A percentile compares a stretch with the other conserved stretches of the same genome.
Evolutionary conservation across 2,329 filamentous ascomycete species (phyloP).

Genomic region (Pseudohalonectria lignicola): DNA sequence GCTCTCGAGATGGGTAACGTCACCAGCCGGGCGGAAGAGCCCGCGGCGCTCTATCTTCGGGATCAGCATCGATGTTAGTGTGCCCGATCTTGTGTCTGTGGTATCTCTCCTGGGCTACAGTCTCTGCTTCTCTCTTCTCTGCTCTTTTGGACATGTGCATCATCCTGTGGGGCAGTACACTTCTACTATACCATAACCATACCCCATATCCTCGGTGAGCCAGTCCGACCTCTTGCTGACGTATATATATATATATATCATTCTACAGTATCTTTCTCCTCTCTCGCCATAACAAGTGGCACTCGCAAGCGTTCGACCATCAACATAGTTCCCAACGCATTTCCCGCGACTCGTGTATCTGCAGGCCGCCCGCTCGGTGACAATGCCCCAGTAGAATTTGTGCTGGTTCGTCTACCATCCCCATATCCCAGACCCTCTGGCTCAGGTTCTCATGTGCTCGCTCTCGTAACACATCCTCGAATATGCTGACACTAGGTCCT

Average conservation of each 20-base stretch:
- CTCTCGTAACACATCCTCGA: not conserved
- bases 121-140: slow-evolving; percentile 3
- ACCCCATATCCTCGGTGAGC: too few species aligned
- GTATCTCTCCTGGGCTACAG: too few species aligned
- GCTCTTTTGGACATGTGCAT: too few species aligned
- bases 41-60: slow-evolving; percentile 67
- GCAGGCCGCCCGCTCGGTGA: slow-evolving; percentile 66
- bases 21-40: slow-evolving; percentile 80
- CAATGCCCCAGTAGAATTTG: slow-evolving; percentile 70
- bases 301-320: slow-evolving; percentile 67
- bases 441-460: not conserved
- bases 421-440: slow-evolving; percentile 6
- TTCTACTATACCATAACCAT: too few species aligned
- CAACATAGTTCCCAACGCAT: slow-evolving; percentile 74
- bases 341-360: slow-evolving; percentile 68
- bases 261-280: slow-evolving; percentile 90
- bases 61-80: slow-evolving; percentile 83
- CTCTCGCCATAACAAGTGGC: slow-evolving; percentile 71
- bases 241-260: too few species aligned
- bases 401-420: slow-evolving; percentile 55
- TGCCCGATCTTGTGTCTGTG: slow-evolving; percentile 4
- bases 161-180: too few species aligned
- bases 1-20: slow-evolving; percentile 75
- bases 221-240: too few species aligned
- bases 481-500: not conserved